Percentiles rank a stretch among this genome's conserved stretches.
Conservation (phyloP, 1,284 basidiomycete species). For the Cutaneotrichosporon mucoides region DNA sequence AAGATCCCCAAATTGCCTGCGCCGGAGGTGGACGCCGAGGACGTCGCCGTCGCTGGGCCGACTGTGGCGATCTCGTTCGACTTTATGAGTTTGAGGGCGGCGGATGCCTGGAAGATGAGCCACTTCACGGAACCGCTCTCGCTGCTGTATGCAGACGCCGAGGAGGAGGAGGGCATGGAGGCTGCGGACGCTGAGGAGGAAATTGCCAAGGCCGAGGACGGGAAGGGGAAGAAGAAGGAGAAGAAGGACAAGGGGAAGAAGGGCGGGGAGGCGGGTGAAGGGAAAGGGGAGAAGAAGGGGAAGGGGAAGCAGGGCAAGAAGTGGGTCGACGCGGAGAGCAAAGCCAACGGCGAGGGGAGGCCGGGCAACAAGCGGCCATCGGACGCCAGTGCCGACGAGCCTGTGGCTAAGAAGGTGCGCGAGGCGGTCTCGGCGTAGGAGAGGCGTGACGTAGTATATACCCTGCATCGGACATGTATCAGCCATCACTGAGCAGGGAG, state of each 20-base stretch:
- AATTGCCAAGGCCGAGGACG: neutral
- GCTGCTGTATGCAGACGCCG: conserved; percentile 60
- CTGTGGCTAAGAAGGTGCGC: conserved; percentile 3
- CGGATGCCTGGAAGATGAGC: conserved; percentile 75
- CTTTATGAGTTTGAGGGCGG: conserved; percentile 64
- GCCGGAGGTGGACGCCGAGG: conserved; percentile 4
- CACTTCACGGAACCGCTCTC: conserved; percentile 69
- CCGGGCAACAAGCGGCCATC: conserved; percentile 1
- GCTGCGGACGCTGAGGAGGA: neutral
- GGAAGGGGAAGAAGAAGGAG: neutral
- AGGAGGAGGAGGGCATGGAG: conserved; percentile 54
- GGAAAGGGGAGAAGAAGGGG: neutral
- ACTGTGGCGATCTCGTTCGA: conserved; percentile 76
- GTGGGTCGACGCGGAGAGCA: too few species aligned
- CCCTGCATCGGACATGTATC: conserved; percentile 1
- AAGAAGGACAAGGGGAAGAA: neutral
- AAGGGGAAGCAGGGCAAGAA: too few species aligned
- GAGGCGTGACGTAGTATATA: neutral
- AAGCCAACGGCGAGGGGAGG: too few species aligned
- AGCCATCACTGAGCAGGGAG: too few species aligned
- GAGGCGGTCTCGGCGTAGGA: neutral
- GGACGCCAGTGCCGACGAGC: conserved; percentile 3
- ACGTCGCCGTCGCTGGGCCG: conserved; percentile 21
- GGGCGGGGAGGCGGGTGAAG: neutral
- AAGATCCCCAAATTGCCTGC: conserved; percentile 61